Conservation (phyloP, 176 grass and related monocot genomes). For the Oryza glaberrima region DNA sequence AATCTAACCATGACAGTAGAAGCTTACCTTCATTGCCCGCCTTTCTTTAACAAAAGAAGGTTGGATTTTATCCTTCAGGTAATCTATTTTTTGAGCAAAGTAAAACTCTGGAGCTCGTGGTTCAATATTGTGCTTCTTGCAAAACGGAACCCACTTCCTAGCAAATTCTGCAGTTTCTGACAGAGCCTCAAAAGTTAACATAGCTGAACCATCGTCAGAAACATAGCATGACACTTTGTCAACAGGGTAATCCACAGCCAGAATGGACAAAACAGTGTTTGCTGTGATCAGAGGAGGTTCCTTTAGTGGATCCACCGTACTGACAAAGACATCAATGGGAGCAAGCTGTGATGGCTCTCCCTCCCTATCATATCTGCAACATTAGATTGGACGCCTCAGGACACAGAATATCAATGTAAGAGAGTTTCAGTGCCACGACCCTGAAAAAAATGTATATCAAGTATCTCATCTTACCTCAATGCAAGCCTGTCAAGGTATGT, state of each 20-base stretch:
- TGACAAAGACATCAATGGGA: conserved; percentile 91
- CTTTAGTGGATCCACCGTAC: conserved; percentile 93
- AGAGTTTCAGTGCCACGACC: conserved; percentile 1
- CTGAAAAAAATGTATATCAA: neutral
- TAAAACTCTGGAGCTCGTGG: conserved; percentile 95
- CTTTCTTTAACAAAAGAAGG: conserved; percentile 99
- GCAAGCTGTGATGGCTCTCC: conserved; percentile 82
- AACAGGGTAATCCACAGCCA: conserved; percentile 84
- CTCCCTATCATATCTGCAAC: conserved; percentile 80
- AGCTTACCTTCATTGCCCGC: conserved; percentile 96
- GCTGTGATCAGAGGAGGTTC: conserved; percentile 90
- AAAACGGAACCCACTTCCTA: conserved; percentile 90
- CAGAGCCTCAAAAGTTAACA: conserved; percentile 78
- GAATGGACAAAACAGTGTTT: conserved; percentile 89
- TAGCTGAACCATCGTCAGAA: conserved; percentile 88
- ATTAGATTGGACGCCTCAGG: conserved; percentile 25
- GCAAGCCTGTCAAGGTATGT: conserved; percentile 98
- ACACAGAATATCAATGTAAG: conserved; percentile 25
- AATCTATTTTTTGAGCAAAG: conserved; percentile 97
- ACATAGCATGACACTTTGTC: conserved; percentile 97
- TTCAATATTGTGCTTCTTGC: conserved; percentile 91
- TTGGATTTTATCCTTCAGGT: conserved; percentile 96
- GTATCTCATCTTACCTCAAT: conserved; percentile 60
- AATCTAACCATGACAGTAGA: conserved; percentile 21
- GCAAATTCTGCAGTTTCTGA: conserved; percentile 93